Percentiles rank a stretch among this genome's conserved stretches.
These are phyloP conservation scores for Botrytis fragariae DNA, from an alignment of 2,329 filamentous ascomycete species.

Conservation along the genomic window DNA sequence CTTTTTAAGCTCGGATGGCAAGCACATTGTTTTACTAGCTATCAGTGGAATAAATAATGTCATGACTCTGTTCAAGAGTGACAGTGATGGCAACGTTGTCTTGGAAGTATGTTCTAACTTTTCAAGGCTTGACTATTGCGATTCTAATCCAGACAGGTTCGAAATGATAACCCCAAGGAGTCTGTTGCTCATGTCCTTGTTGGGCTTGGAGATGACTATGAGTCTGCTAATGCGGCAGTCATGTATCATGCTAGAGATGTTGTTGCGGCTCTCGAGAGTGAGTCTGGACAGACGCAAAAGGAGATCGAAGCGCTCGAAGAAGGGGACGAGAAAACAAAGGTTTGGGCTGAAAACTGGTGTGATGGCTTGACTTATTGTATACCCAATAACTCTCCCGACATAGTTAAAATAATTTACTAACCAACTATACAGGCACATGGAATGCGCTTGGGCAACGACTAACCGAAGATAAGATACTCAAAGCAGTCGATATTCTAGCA, in stretches of 20 bases:
- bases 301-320: constrained; percentile 48
- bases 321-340: constrained; percentile 47
- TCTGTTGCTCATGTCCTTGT: constrained; percentile 63
- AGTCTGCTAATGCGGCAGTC: constrained; percentile 72
- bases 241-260: constrained; percentile 83
- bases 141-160: constrained; percentile 43
- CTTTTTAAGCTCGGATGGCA: constrained; percentile 70
- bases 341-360: constrained; percentile 83
- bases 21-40: constrained; percentile 74
- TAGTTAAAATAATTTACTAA: background rate
- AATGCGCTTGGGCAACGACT: constrained; percentile 84
- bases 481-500: constrained; percentile 70
- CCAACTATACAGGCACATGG: constrained; percentile 66
- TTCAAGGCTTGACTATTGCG: background rate
- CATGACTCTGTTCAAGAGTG: constrained; percentile 65
- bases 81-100: constrained; percentile 61
- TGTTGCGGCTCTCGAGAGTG: constrained; percentile 47
- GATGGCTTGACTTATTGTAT: constrained; percentile 85
- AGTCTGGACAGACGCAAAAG: constrained; percentile 44
- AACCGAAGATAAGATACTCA: constrained; percentile 74
- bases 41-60: constrained; percentile 72
- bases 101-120: constrained; percentile 52
- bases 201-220: constrained; percentile 69
- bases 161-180: constrained; percentile 62
- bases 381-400: background rate